These are phyloP conservation scores for Ceriops zippeliana DNA, from an alignment of 345 rosid species.

Conservation along the genomic window DNA sequence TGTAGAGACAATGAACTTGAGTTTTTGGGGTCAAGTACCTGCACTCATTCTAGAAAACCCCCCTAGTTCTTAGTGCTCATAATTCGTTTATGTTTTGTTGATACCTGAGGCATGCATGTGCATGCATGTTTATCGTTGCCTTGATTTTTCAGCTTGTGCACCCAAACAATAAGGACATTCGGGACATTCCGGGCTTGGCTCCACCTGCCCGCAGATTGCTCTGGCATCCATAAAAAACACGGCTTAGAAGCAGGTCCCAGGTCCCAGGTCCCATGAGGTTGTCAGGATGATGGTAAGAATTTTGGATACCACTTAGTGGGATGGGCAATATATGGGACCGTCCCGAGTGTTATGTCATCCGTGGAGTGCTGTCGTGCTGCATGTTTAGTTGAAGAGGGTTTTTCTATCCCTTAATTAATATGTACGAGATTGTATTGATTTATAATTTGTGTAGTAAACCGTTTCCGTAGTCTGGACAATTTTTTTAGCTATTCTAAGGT, in stretches of 20 bases:
- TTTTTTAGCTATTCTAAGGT: too few species aligned
- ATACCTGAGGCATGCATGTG: background rate
- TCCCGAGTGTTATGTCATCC: background rate
- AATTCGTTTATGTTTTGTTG: background rate
- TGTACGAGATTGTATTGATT: conserved; percentile 1
- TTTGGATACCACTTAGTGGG: background rate
- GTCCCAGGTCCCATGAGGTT: background rate
- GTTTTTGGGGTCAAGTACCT: too few species aligned
- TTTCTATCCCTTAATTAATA: too few species aligned
- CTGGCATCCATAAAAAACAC: conserved; percentile 38
- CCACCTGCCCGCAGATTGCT: conserved; percentile 92
- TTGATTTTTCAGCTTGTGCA: conserved; percentile 59
- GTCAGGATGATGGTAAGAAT: background rate
- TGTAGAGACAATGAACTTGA: too few species aligned
- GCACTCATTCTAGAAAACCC: too few species aligned
- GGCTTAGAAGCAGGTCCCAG: background rate
- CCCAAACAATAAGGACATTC: conserved; percentile 87
- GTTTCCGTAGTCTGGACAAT: too few species aligned
- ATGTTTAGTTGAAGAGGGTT: background rate
- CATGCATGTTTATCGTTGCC: background rate
- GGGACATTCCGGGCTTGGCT: conserved; percentile 83
- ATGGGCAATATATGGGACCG: background rate
- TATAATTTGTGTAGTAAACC: background rate
- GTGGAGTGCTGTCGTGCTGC: too few species aligned
- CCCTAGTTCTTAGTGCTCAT: too few species aligned